phyloP scores from a whole-genome alignment of 2,329 filamentous ascomycete species.

The Diaporthe sp. region DNA sequence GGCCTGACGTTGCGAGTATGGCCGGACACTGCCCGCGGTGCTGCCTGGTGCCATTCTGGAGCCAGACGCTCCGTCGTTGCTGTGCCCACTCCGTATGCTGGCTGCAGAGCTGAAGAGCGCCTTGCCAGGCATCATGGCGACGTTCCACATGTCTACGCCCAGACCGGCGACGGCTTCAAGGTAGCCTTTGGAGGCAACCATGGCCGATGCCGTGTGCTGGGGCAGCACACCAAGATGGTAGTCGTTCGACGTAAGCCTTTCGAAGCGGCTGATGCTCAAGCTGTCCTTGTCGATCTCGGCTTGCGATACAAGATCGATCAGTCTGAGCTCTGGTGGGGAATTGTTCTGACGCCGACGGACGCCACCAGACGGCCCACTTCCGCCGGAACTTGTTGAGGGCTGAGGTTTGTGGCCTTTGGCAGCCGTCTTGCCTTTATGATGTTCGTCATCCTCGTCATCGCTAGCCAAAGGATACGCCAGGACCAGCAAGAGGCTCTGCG shows the following conservation, averaged over 20 bases:
- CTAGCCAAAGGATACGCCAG: constrained; percentile 90
- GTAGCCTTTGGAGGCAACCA: constrained; percentile 77
- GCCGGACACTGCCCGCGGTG: constrained; percentile 51
- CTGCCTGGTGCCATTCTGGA: constrained; percentile 57
- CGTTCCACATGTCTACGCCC: constrained; percentile 88
- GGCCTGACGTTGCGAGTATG: constrained; percentile 43
- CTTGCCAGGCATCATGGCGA: constrained; percentile 83
- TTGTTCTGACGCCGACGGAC: constrained; percentile 82
- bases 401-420: constrained; percentile 57
- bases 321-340: constrained; percentile 86
- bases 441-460: constrained; percentile 71
- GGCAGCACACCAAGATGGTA: constrained; percentile 92
- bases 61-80: constrained; percentile 71
- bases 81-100: constrained; percentile 76
- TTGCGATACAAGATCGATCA: constrained; percentile 91
- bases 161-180: constrained; percentile 82
- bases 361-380: constrained; percentile 74
- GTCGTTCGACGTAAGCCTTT: constrained; percentile 87
- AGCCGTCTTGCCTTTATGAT: constrained; percentile 51
- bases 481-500: constrained; percentile 88
- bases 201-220: constrained; percentile 74
- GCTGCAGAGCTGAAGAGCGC: constrained; percentile 89
- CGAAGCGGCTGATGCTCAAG: constrained; percentile 87
- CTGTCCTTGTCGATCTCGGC: constrained; percentile 90
- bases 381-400: constrained; percentile 62